Evolutionary conservation across 805 yeast genomes (phyloP).

Genomic region (Hanseniaspora taiwanica): DNA sequence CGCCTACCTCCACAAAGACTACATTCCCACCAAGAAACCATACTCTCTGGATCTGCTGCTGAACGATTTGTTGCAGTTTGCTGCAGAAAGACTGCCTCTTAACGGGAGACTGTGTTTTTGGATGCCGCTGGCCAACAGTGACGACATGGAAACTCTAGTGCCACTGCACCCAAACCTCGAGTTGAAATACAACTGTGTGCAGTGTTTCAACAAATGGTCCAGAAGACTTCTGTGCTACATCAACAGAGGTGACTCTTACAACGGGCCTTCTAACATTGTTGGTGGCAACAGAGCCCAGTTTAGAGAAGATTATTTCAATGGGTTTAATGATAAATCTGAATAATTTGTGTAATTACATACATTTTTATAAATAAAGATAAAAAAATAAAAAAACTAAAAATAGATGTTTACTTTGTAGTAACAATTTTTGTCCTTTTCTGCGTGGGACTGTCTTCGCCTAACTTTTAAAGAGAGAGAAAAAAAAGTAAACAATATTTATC

Average conservation of each 20-base stretch:
- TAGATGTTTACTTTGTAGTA: no score
- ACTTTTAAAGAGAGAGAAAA: no score
- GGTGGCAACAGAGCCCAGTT: conserved; percentile 39
- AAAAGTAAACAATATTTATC: no score
- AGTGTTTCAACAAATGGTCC: conserved; percentile 88
- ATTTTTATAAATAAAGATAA: not conserved
- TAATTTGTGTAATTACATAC: no score
- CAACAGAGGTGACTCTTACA: conserved; percentile 42
- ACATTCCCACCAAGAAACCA: conserved; percentile 86
- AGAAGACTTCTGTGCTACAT: conserved; percentile 73
- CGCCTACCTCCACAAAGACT: conserved; percentile 68
- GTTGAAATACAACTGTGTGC: conserved; percentile 62
- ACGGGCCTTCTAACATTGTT: conserved; percentile 32
- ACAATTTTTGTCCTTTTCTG: not conserved
- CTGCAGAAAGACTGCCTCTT: conserved; percentile 55
- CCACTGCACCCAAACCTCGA: conserved; percentile 71
- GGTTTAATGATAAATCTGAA: conserved; percentile 33
- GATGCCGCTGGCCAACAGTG: conserved; percentile 97
- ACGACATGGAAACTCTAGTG: conserved; percentile 48
- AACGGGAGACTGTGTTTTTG: conserved; percentile 83
- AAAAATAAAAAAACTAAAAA: no score
- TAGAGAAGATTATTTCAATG: conserved; percentile 63
- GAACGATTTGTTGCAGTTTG: conserved; percentile 63
- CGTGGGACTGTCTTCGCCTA: not conserved
- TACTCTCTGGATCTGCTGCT: conserved; percentile 66